Conservation (phyloP, 768 basidiomycete genomes). For the Hortiboletus campestris region DNA sequence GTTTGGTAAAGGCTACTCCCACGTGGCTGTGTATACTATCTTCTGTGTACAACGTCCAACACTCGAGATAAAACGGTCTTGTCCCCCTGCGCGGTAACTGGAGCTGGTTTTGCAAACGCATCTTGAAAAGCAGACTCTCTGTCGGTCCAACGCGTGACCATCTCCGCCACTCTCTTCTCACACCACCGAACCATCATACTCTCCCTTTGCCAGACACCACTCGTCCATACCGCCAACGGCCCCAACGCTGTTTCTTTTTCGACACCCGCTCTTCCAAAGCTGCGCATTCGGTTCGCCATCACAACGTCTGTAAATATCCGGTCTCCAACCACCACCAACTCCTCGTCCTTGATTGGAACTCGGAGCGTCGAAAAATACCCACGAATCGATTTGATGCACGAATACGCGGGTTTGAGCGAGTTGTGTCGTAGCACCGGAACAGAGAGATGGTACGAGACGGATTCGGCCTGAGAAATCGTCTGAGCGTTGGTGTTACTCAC, state of each 20-base stretch:
- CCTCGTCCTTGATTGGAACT: constrained; percentile 54
- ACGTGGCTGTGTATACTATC: not conserved
- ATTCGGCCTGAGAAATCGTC: constrained; percentile 66
- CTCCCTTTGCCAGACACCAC: constrained; percentile 67
- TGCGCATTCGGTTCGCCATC: constrained; percentile 72
- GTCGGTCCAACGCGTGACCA: constrained; percentile 41
- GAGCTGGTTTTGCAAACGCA: not conserved
- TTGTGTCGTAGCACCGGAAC: constrained; percentile 82
- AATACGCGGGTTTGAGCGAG: constrained; percentile 74
- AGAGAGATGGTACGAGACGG: constrained; percentile 71
- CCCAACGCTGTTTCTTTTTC: not conserved
- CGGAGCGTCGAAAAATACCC: constrained; percentile 68
- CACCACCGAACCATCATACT: constrained; percentile 57
- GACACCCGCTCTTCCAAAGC: not conserved
- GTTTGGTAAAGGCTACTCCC: not conserved
- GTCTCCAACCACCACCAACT: constrained; percentile 86
- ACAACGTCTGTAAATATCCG: constrained; percentile 90
- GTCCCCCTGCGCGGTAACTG: not conserved
- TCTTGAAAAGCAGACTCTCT: not conserved
- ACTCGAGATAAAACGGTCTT: not conserved
- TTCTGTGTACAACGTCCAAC: not conserved
- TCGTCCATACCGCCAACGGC: constrained; percentile 70
- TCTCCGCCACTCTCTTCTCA: constrained; percentile 50
- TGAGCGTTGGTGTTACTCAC: not conserved
- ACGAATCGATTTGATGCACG: constrained; percentile 70